These are phyloP conservation scores for Starmera amethionina DNA, from an alignment of 805 yeast genomes.

Conservation along the genomic window DNA sequence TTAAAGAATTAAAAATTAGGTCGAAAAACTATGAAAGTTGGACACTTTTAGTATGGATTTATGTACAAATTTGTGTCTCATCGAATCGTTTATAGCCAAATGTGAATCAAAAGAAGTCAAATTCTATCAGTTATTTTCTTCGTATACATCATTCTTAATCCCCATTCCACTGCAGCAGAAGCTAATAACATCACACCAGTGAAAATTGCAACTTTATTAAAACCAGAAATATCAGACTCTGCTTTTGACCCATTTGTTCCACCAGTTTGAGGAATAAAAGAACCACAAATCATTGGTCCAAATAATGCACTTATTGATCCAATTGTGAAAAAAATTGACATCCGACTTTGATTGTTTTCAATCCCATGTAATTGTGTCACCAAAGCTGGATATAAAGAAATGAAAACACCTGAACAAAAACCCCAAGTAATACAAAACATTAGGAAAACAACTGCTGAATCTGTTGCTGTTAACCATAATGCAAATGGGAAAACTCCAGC, in stretches of 20 bases:
- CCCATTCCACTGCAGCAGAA: slow-evolving; percentile 2
- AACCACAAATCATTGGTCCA: slow-evolving; percentile 26
- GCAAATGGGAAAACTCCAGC: slow-evolving; percentile 22
- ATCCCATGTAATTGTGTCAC: slow-evolving; percentile 25
- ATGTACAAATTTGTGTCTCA: too few relatives aligned
- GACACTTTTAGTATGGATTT: too few relatives aligned
- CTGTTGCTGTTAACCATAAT: slow-evolving; percentile 23
- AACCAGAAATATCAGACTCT: slow-evolving; percentile 14
- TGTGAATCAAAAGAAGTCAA: not conserved
- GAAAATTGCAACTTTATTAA: slow-evolving; percentile 20
- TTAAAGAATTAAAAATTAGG: too few relatives aligned
- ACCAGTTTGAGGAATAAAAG: slow-evolving; percentile 17
- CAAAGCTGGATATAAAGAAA: slow-evolving; percentile 24
- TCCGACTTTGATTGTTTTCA: slow-evolving; percentile 21
- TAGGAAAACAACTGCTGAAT: slow-evolving; percentile 8
- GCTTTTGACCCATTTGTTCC: not conserved
- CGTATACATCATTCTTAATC: not conserved
- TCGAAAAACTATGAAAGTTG: too few relatives aligned
- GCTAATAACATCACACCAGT: slow-evolving; percentile 21
- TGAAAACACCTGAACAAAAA: slow-evolving; percentile 22
- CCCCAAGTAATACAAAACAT: slow-evolving; percentile 25
- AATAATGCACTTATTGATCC: slow-evolving; percentile 22
- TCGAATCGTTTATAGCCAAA: too few relatives aligned
- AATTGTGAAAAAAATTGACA: slow-evolving; percentile 19
- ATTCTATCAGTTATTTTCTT: not conserved